Conservation (phyloP, 177 flowering plant species). For the Telopea speciosissima region DNA sequence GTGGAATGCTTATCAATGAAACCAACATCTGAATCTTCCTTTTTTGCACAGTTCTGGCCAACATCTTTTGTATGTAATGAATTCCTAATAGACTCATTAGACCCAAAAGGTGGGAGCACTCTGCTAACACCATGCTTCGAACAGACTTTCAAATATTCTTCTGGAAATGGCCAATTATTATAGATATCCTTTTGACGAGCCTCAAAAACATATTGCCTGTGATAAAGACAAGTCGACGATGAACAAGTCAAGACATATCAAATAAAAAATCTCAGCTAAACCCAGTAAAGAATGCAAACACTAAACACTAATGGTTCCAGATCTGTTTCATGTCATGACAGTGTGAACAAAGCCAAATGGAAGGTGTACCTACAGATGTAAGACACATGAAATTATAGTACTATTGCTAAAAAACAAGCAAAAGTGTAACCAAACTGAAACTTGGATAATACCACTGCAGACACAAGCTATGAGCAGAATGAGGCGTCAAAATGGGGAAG, state of each 20-base stretch:
- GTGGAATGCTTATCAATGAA: not conserved
- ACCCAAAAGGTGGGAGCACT: conserved; percentile 30
- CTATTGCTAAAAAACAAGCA: not conserved
- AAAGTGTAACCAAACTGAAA: not conserved
- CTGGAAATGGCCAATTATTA: conserved; percentile 31
- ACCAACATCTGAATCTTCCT: not conserved
- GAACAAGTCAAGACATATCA: not conserved
- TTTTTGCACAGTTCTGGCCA: not conserved
- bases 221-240: not conserved
- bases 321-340: not conserved
- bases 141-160: conserved; percentile 20
- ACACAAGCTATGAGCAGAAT: not conserved
- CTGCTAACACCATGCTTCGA: conserved; percentile 21
- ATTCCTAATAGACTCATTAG: conserved; percentile 2
- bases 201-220: conserved; percentile 26
- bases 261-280: not conserved
- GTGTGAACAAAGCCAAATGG: too few species aligned
- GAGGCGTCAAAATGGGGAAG: not conserved
- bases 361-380: not conserved
- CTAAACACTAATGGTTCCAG: not conserved
- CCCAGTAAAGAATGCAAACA: not conserved
- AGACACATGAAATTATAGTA: conserved; percentile 3
- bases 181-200: conserved; percentile 21
- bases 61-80: conserved; percentile 8
- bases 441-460: not conserved